A percentile compares a stretch with the other conserved stretches of the same genome.
These are phyloP conservation scores for Debaryomyces sp. DNA, from an alignment of 1,139 yeast species.

Conservation along the genomic window DNA sequence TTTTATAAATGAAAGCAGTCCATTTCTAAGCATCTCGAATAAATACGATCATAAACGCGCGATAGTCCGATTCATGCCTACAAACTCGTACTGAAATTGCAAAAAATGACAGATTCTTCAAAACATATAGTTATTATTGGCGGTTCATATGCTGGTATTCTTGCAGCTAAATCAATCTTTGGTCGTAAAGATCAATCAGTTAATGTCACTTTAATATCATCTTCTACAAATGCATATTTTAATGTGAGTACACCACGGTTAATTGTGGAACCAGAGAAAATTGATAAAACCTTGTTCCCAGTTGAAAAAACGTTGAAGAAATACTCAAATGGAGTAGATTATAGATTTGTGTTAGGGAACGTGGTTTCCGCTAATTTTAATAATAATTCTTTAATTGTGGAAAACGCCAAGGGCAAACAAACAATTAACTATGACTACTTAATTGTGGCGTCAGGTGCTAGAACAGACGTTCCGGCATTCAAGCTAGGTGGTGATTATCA, in stretches of 20 bases:
- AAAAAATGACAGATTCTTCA: not conserved
- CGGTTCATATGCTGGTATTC: constrained; percentile 35
- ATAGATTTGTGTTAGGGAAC: constrained; percentile 19
- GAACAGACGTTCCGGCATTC: constrained; percentile 19
- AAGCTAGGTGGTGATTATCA: constrained; percentile 19
- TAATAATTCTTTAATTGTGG: constrained; percentile 12
- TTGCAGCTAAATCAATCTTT: constrained; percentile 25
- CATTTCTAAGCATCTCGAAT: not conserved
- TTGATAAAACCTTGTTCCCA: constrained; percentile 17
- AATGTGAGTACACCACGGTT: constrained; percentile 28
- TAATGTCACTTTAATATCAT: constrained; percentile 17
- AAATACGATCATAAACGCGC: not conserved
- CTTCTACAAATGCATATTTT: constrained; percentile 21
- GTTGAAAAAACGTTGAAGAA: constrained; percentile 16
- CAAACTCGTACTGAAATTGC: not conserved
- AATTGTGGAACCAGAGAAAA: constrained; percentile 22
- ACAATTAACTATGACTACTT: constrained; percentile 25
- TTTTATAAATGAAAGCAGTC: not conserved
- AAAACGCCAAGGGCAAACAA: constrained; percentile 12
- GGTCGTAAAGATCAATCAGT: not conserved
- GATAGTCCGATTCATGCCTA: not conserved
- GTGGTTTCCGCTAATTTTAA: constrained; percentile 22
- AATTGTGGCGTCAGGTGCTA: constrained; percentile 30
- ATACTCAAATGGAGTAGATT: constrained; percentile 7
- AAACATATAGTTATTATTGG: constrained; percentile 34